Evolutionary conservation across 495 filamentous ascomycete species (phyloP).

Genomic region (Lasiosphaeris hirsuta): DNA sequence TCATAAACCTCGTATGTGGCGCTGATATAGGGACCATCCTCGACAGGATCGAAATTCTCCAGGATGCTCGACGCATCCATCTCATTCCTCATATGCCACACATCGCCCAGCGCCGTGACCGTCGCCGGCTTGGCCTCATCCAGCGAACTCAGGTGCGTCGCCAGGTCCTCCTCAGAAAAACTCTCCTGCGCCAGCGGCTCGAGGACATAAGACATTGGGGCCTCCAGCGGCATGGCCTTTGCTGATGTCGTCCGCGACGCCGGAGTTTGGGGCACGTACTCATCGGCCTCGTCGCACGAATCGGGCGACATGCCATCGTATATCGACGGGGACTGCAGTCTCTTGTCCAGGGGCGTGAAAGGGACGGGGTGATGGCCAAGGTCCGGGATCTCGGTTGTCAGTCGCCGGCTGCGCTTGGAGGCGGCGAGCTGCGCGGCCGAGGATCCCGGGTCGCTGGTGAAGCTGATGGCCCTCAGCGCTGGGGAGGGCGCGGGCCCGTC

Average conservation of each 20-base stretch:
- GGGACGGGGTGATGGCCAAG: not conserved
- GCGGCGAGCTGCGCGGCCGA: not conserved
- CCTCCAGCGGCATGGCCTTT: not conserved
- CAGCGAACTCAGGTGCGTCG: constrained; percentile 32
- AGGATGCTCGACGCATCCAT: constrained; percentile 32
- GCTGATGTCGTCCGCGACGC: not conserved
- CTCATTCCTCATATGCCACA: constrained; percentile 34
- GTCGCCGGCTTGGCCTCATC: constrained; percentile 32
- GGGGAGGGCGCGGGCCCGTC: constrained; percentile 11
- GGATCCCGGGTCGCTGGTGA: constrained; percentile 6
- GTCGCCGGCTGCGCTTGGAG: constrained; percentile 2
- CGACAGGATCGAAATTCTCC: constrained; percentile 18
- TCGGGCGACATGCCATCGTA: constrained; percentile 22
- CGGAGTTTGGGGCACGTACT: constrained; percentile 23
- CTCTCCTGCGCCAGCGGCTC: constrained; percentile 19
- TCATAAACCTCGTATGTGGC: constrained; percentile 51
- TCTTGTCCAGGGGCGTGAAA: constrained; percentile 1
- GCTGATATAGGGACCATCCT: constrained; percentile 35
- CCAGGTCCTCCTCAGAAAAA: constrained; percentile 35
- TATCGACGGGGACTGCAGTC: constrained; percentile 16
- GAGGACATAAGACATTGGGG: constrained; percentile 20
- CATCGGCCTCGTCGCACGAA: constrained; percentile 30
- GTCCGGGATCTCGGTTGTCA: constrained; percentile 2
- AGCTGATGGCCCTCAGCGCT: constrained; percentile 16
- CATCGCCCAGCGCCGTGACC: constrained; percentile 31